phyloP scores from a whole-genome alignment of 225 moss, liverwort and hornwort species.

The Straminergon stramineum region DNA sequence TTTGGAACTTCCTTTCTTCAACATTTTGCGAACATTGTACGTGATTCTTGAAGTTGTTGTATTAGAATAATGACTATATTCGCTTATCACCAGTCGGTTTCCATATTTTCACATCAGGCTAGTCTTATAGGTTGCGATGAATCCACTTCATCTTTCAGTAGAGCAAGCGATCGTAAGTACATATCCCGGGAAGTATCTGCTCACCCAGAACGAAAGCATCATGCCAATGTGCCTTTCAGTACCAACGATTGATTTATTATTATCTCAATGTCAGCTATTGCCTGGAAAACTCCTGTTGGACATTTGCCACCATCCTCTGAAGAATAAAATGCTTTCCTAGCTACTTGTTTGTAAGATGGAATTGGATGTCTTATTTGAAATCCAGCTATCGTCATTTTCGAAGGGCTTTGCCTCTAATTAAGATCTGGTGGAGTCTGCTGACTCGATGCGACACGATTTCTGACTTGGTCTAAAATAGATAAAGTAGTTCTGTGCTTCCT shows the following conservation, averaged over 20 bases:
- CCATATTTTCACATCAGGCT: not conserved
- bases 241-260: too few relatives aligned
- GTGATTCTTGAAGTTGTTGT: not conserved
- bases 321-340: not conserved
- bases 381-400: too few relatives aligned
- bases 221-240: not conserved
- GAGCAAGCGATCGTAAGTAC: not conserved
- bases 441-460: not conserved
- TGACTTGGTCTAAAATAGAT: not conserved
- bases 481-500: too few relatives aligned
- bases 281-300: not conserved
- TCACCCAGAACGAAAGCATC: not conserved
- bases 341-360: not conserved
- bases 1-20: not conserved
- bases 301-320: not conserved
- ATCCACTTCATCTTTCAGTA: not conserved
- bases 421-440: not conserved
- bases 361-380: too few relatives aligned
- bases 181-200: not conserved
- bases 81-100: not conserved
- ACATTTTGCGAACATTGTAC: not conserved
- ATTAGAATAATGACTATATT: too few relatives aligned
- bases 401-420: too few relatives aligned
- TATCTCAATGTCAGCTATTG: not conserved
- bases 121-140: not conserved